phyloP scores from a whole-genome alignment of 2,329 filamentous ascomycete species.

The Emericellopsis atlantica region DNA sequence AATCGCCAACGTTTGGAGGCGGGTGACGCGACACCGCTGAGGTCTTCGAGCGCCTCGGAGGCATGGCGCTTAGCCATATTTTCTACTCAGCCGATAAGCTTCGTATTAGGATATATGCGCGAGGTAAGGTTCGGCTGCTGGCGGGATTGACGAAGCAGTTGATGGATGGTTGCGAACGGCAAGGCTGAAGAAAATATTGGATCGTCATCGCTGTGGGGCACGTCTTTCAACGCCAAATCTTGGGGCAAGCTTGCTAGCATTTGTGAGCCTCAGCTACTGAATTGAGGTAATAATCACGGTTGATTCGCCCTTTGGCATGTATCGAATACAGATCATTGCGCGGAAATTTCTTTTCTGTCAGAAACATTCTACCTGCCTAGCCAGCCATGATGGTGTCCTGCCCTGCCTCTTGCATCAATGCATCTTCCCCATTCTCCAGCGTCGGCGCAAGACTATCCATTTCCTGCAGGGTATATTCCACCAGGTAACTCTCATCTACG shows the following conservation, averaged over 20 bases:
- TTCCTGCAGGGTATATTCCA: constrained; percentile 85
- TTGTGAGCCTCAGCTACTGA: too few relatives aligned
- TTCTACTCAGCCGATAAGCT: too few relatives aligned
- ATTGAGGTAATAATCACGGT: too few relatives aligned
- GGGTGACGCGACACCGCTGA: constrained; percentile 40
- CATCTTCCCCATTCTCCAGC: constrained; percentile 16
- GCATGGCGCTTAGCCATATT: constrained; percentile 44
- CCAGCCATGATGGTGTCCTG: constrained; percentile 30
- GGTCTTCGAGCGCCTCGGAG: constrained; percentile 46
- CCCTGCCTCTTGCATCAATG: constrained; percentile 21
- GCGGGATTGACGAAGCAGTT: too few relatives aligned
- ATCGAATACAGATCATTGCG: background rate
- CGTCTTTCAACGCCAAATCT: too few relatives aligned
- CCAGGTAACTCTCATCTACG: constrained; percentile 84
- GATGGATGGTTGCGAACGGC: too few relatives aligned
- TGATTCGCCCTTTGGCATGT: too few relatives aligned
- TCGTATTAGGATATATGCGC: too few relatives aligned
- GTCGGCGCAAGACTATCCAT: constrained; percentile 64
- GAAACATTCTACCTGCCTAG: constrained; percentile 6
- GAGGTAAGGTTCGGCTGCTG: too few relatives aligned
- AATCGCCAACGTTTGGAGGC: constrained; percentile 45
- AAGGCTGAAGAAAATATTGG: too few relatives aligned
- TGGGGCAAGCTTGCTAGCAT: too few relatives aligned
- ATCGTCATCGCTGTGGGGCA: too few relatives aligned
- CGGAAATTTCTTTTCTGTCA: background rate